A percentile compares a stretch with the other conserved stretches of the same genome.
Evolutionary conservation across 495 filamentous ascomycete genomes (phyloP).

Genomic region (Chaetomium tenue): DNA sequence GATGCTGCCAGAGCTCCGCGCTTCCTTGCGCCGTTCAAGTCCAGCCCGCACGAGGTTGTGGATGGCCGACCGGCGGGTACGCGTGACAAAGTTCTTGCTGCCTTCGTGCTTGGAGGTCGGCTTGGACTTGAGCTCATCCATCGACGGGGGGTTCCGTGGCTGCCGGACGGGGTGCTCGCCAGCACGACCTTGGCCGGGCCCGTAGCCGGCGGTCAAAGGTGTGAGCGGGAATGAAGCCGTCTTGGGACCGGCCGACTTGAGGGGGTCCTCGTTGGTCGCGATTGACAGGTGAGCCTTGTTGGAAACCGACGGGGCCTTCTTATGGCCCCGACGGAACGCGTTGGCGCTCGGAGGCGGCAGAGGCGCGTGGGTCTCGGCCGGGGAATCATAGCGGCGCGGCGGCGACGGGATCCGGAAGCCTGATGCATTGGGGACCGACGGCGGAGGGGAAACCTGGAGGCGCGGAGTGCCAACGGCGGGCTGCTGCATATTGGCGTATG

Average conservation of each 20-base stretch:
- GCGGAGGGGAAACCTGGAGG: slow-evolving; percentile 78
- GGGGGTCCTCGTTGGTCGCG: slow-evolving; percentile 51
- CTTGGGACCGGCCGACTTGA: slow-evolving; percentile 68
- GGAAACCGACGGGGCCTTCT: slow-evolving; percentile 80
- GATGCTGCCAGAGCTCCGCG: slow-evolving; percentile 68
- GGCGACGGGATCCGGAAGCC: slow-evolving; percentile 62
- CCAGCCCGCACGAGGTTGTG: slow-evolving; percentile 89
- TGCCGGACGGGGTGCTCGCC: slow-evolving; percentile 94
- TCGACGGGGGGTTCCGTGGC: slow-evolving; percentile 84
- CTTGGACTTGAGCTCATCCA: slow-evolving; percentile 87
- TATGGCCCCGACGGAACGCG: slow-evolving; percentile 88
- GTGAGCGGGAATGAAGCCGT: slow-evolving; percentile 75
- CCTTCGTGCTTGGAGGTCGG: slow-evolving; percentile 93
- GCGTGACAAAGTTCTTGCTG: slow-evolving; percentile 96
- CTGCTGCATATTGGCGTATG: slow-evolving; percentile 39
- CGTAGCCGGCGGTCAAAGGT: slow-evolving; percentile 78
- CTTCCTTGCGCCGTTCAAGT: slow-evolving; percentile 73
- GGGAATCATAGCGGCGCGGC: slow-evolving; percentile 59
- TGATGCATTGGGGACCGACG: slow-evolving; percentile 51
- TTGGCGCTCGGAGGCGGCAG: slow-evolving; percentile 78
- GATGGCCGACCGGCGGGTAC: slow-evolving; percentile 87
- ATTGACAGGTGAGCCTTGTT: slow-evolving; percentile 58
- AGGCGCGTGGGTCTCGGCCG: slow-evolving; percentile 62
- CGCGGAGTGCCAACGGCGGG: slow-evolving; percentile 50
- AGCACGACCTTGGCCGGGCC: slow-evolving; percentile 85